Evolutionary conservation across 345 rosid genomes (phyloP), one percentile per base, ranked within the genome.

Genomic region (Leavenworthia alabamica): DNA sequence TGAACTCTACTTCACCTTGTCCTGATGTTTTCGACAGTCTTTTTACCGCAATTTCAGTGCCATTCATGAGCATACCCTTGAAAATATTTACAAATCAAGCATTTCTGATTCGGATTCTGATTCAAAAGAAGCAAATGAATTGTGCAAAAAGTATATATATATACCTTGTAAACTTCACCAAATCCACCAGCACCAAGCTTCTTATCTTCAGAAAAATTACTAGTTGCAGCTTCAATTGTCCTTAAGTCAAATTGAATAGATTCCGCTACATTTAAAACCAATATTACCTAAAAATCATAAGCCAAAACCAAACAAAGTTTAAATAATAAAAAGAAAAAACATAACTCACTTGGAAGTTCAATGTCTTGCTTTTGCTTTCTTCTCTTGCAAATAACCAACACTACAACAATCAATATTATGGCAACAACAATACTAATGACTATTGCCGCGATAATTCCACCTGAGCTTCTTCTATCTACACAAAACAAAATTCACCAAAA

Each of bases 181-280:
- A 84, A 84, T 73, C 50, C 91, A 82, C 95, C 96, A 52, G 47
- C 64, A 28, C 96, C 96, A 27, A 86, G 73, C 69, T 77, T 81
- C 44, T 83, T 82, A 7, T 52, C 17, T 5, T 28, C 41, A 1
- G 85, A 77, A 72, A 88, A 86, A 4, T 74, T 60, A 8, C 66
- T 49, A 1, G 88, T 80, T 0, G 90, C 86, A 11, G 46, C 47
- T 77, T 72, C 57, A 17, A 84, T 74, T 1, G 77, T 68, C 13
- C 13, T 65, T 0, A 81, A 63, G 56, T 78, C 81, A 16, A 55
- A 72, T 54, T 83, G 83, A 43, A 83, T 48, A 11, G 84, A 77
- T 24, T 80, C 84, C 41, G 32, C 60, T 61, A 20, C 45, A 62
- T 16, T 64, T 51, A 17, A 63, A 64, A 6, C 68, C 78, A 52